Base-by-base conservation (phyloP, 2,329 filamentous ascomycete genomes). In the Penicillium sp. region DNA sequence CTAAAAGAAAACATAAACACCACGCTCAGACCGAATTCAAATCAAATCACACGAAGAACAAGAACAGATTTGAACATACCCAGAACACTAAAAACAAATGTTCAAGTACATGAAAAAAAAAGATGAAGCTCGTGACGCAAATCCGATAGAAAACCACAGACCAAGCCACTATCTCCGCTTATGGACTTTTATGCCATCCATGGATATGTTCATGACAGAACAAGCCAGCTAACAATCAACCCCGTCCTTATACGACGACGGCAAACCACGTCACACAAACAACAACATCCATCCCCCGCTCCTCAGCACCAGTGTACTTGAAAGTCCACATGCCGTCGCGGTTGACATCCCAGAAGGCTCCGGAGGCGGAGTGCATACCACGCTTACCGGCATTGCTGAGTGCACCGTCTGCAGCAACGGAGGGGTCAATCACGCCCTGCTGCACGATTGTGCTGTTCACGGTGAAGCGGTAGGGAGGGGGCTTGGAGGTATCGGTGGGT, bases 361-460 rank as follows among this genome's bases (percentile, higher is more conserved):
- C 79, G 1, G 77, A 78, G 29, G 79, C 79, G 17, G 77, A 77
- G 68, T 81, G 79, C 79, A 81, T 80, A 64, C 94, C 94, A 64
- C 93, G 86, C 65, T 93, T 86, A 55, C 92, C 93, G 56, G 89
- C 89, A 29, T 85, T 88, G 61, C 83, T 82, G 25, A 74, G 72
- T n/a, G 78, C 76, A 62, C 82, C 80, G 71, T 83, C 83, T 51
- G 82, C 83, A 53, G 83, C 82, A 63, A 83, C 79, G 31, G 76
- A 71, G 62, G 72, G 71, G 62, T 75, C 70, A 50, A 77, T 85
- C 35, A 93, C 82, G 21, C 75, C 76, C 80, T 97, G 93, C 81
- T 99, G 93, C 67, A 97, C 96, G 73, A 97, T 97, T 65, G 93
- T 97, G 81, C 91, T 96, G 83, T 96, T 97, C 79, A 96, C 92